Conservation (phyloP, 495 filamentous ascomycete genomes). For the Aspergillus coremiiformis region DNA sequence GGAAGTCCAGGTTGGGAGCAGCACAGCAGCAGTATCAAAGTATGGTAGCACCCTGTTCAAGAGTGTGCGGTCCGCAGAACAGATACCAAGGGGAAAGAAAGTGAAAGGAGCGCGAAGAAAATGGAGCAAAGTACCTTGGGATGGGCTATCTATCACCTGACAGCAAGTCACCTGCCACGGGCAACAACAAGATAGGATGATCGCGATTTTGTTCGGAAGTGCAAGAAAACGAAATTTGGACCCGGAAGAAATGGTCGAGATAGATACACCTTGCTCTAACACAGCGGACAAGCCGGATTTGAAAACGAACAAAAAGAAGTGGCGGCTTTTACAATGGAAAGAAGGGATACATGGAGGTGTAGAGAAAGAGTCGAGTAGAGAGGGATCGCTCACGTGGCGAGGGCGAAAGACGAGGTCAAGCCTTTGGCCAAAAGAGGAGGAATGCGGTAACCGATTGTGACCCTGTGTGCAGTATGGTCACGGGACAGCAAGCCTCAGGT, state of each 20-base stretch:
- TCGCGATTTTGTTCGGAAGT: constrained; percentile 30
- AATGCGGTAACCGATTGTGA: constrained; percentile 16
- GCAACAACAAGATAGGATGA: constrained; percentile 38
- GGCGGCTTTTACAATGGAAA: constrained; percentile 25
- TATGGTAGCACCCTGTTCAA: background rate
- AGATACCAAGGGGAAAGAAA: constrained; percentile 4
- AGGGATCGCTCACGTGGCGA: constrained; percentile 43
- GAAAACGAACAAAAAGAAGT: constrained; percentile 18
- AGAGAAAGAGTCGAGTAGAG: constrained; percentile 30
- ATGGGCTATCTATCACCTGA: constrained; percentile 47
- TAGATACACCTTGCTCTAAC: background rate
- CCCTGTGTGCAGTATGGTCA: constrained; percentile 30
- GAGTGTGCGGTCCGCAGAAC: constrained; percentile 1
- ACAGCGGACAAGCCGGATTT: constrained; percentile 11
- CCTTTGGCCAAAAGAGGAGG: constrained; percentile 18
- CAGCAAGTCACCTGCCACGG: constrained; percentile 46
- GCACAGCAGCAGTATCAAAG: background rate
- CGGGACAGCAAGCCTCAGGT: constrained; percentile 26
- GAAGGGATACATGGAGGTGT: constrained; percentile 27
- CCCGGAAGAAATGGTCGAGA: constrained; percentile 13
- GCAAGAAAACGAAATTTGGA: constrained; percentile 18
- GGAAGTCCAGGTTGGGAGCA: background rate
- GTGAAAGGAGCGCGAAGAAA: constrained; percentile 1
- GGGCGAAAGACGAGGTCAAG: constrained; percentile 13
- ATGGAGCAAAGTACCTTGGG: constrained; percentile 39